Conservation (phyloP, 768 basidiomycete species). For the Trametes gibbosa region DNA sequence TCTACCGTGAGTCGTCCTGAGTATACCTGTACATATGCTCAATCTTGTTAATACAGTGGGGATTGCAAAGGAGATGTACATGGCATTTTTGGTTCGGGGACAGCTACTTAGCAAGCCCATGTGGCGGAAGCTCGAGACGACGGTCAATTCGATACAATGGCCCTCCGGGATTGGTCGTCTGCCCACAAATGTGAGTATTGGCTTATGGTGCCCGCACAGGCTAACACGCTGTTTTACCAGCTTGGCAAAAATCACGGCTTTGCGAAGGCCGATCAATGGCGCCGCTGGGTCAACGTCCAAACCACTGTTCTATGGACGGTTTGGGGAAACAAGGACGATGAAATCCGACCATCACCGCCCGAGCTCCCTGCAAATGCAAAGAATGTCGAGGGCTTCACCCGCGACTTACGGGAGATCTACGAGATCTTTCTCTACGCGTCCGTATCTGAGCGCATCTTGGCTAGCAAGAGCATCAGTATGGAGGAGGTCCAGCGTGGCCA, state of each 20-base stretch:
- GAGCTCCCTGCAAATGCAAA: background rate
- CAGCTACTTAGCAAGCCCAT: background rate
- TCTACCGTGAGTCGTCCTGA: background rate
- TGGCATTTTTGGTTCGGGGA: background rate
- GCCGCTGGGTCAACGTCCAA: conserved; percentile 3
- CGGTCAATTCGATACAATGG: background rate
- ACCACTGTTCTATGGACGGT: background rate
- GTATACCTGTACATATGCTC: background rate
- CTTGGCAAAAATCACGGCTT: conserved; percentile 1
- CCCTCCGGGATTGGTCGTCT: background rate
- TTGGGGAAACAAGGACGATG: background rate
- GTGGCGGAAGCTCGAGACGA: background rate
- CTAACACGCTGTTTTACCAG: background rate
- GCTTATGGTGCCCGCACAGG: background rate
- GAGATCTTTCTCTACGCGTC: background rate
- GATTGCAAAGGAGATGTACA: background rate
- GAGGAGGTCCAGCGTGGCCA: conserved; percentile 1
- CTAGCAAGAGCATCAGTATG: background rate
- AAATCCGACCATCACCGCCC: background rate
- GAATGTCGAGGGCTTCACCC: background rate
- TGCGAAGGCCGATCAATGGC: conserved; percentile 6
- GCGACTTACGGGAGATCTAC: background rate
- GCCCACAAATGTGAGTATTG: background rate
- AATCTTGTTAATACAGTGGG: background rate
- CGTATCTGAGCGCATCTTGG: background rate